Base-by-base conservation (phyloP, 2,329 filamentous ascomycete genomes). In the Hypomyces perniciosus region DNA sequence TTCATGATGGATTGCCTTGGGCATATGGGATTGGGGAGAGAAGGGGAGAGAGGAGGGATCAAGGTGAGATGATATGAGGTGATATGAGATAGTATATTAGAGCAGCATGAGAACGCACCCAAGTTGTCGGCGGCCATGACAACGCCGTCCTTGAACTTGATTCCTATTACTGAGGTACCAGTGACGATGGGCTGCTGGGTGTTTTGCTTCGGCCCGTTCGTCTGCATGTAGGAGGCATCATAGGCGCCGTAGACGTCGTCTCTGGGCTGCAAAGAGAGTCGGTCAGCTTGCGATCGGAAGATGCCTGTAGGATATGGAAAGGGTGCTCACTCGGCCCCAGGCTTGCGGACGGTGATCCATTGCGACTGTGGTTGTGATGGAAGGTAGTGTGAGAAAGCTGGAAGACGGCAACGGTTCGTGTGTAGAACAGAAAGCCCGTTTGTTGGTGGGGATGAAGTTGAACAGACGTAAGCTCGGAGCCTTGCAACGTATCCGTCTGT, bases 121-220 rank as follows among this genome's bases (percentile, higher is more conserved):
- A 99, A 76, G 76, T 97, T 99, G 72, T 99, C 93, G 63, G 93
- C 90, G 47, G 92, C 93, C 68, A 99, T 92, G 64, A 95, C 91
- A 57, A 99, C 90, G 65, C 93, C 93, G 61, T 91, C 89, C 66
- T 90, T 92, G 80, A 90, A 99, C 78, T 97, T 97, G 68, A 96
- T 80, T 57, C 86, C 93, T 51, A 99, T 73, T 57, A 99, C 93
- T 48, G 93, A 97, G 45, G 93, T 97, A 66, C 93, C 93, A 47
- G 93, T 99, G 56, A 99, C 93, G 60, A 95, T 86, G 63, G 93
- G 93, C 31, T 84, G 84, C 73, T 96, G 90, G 50, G 93, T 96
- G 72, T 95, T 89, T 65, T 90, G 83, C 67, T 83, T 90, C 52
- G 91, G 89, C 50, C 76, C 78, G 61, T 72, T 77, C 46, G 72